These are phyloP conservation scores for Sporothrix pseudoabietina DNA, from an alignment of 2,329 filamentous ascomycete species.

Conservation along the genomic window DNA sequence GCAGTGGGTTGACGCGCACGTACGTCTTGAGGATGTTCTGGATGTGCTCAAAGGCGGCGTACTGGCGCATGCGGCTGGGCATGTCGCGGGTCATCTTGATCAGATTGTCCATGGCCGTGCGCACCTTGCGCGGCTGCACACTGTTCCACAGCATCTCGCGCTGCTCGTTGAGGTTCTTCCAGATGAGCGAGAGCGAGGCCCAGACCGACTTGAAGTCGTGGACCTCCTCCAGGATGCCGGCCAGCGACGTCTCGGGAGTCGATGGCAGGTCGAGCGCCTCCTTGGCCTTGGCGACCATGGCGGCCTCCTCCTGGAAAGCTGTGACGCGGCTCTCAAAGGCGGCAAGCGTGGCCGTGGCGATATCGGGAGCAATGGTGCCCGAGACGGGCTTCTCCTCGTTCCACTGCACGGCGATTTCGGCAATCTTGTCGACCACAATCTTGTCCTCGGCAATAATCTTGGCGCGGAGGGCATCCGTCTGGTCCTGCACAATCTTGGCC, in stretches of 20 bases:
- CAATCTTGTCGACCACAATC: conserved; percentile 84
- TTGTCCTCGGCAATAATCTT: conserved; percentile 95
- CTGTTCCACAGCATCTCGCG: conserved; percentile 92
- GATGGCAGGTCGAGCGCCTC: conserved; percentile 90
- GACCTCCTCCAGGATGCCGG: conserved; percentile 89
- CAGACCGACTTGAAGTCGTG: conserved; percentile 99
- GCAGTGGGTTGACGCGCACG: conserved; percentile 84
- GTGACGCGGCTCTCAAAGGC: conserved; percentile 85
- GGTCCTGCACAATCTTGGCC: conserved; percentile 92
- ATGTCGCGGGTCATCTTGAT: conserved; percentile 99
- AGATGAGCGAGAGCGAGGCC: conserved; percentile 93
- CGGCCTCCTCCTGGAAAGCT: conserved; percentile 80
- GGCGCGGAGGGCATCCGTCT: conserved; percentile 89
- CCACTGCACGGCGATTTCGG: conserved; percentile 84
- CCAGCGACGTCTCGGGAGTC: conserved; percentile 76
- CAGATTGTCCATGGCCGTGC: conserved; percentile 82
- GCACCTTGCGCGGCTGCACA: conserved; percentile 90
- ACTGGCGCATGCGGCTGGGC: conserved; percentile 98
- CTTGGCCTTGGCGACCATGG: conserved; percentile 95
- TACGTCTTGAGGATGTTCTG: conserved; percentile 86
- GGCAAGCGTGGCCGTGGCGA: conserved; percentile 79
- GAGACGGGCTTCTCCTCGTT: conserved; percentile 96
- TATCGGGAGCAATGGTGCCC: conserved; percentile 85
- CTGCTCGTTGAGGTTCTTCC: conserved; percentile 92
- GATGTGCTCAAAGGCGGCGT: conserved; percentile 98